These are phyloP conservation scores for Picea abies DNA, from an alignment of 83 land plant species.

Conservation along the genomic window DNA sequence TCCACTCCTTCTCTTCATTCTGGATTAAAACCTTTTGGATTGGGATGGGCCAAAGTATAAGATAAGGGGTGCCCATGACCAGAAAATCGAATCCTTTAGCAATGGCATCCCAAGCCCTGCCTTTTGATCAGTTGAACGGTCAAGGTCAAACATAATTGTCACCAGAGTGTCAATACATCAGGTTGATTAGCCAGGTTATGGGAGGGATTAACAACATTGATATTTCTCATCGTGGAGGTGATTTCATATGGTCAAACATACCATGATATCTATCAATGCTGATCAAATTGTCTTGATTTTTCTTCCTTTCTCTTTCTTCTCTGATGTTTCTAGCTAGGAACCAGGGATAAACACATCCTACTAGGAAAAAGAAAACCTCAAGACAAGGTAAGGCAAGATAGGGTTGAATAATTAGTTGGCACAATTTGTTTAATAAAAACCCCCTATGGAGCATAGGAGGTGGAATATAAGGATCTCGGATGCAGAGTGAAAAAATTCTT, in stretches of 20 bases:
- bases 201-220: not conserved
- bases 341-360: too few species aligned
- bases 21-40: not conserved
- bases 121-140: not conserved
- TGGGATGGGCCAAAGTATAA: not conserved
- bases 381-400: too few species aligned
- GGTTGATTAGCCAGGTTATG: not conserved
- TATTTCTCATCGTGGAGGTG: not conserved
- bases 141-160: not conserved
- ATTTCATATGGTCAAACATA: not conserved
- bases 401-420: too few species aligned
- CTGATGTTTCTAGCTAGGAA: too few species aligned
- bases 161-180: not conserved
- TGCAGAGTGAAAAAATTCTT: too few species aligned
- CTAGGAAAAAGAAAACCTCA: too few species aligned
- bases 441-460: too few species aligned
- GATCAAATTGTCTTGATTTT: too few species aligned
- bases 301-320: too few species aligned
- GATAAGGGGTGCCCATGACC: not conserved
- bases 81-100: not conserved
- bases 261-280: not conserved
- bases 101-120: not conserved
- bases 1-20: not conserved
- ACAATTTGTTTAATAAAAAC: too few species aligned
- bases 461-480: too few species aligned